These are phyloP conservation scores for Candida nemodendra DNA, from an alignment of 805 yeast species.

Conservation along the genomic window DNA sequence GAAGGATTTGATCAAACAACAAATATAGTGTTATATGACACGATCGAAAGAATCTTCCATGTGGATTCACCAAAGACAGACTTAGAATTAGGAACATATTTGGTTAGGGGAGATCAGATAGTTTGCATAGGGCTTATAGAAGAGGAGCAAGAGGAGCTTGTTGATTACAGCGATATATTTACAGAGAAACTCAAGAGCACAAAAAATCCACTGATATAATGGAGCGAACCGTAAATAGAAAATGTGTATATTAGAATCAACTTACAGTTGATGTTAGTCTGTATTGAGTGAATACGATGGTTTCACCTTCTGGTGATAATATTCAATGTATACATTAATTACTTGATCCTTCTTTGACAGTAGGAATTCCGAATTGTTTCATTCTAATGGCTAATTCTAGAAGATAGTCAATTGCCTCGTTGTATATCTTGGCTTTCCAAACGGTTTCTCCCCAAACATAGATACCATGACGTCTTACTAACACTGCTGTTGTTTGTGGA, in stretches of 20 bases:
- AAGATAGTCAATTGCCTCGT: slow-evolving; percentile 89
- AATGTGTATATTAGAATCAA: slow-evolving; percentile 11
- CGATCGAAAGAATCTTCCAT: slow-evolving; percentile 51
- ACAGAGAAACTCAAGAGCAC: slow-evolving; percentile 29
- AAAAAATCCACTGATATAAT: slow-evolving; percentile 26
- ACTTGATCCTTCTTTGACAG: slow-evolving; percentile 28
- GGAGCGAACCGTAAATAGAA: background rate
- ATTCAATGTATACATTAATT: too few relatives aligned
- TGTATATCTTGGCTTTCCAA: slow-evolving; percentile 90
- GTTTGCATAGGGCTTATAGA: slow-evolving; percentile 57
- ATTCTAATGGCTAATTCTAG: slow-evolving; percentile 82
- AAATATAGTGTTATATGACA: slow-evolving; percentile 53
- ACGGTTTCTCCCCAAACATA: slow-evolving; percentile 95
- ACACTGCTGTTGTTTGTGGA: slow-evolving; percentile 80
- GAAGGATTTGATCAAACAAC: slow-evolving; percentile 67
- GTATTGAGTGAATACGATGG: too few relatives aligned
- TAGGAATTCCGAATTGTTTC: slow-evolving; percentile 66
- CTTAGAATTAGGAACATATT: slow-evolving; percentile 45
- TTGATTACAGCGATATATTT: slow-evolving; percentile 40
- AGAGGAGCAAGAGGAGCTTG: slow-evolving; percentile 36
- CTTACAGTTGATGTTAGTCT: background rate
- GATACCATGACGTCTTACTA: slow-evolving; percentile 91
- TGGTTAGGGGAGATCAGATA: slow-evolving; percentile 59
- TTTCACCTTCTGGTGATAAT: too few relatives aligned
- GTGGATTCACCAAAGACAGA: slow-evolving; percentile 38